A percentile compares a stretch with the other conserved stretches of the same genome.
Conservation (phyloP, 805 yeast species). For the Metschnikowia koreensis region DNA sequence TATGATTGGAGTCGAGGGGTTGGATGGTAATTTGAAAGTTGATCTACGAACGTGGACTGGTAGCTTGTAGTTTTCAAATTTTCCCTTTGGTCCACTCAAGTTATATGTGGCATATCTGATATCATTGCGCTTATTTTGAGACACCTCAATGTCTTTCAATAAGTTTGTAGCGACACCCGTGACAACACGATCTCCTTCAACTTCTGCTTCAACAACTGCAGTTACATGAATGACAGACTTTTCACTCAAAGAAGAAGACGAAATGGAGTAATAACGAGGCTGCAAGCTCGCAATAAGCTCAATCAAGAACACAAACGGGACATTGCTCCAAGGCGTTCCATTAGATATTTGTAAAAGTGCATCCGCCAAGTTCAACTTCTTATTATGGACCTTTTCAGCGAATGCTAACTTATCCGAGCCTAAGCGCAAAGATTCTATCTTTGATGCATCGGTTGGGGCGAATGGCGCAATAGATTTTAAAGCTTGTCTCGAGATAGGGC, state of each 20-base stretch:
- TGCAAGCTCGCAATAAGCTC: slow-evolving; percentile 80
- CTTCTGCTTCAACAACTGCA: slow-evolving; percentile 81
- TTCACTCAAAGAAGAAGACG: slow-evolving; percentile 80
- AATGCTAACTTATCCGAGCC: slow-evolving; percentile 69
- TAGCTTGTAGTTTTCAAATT: slow-evolving; percentile 52
- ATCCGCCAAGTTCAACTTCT: slow-evolving; percentile 73
- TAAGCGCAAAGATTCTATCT: slow-evolving; percentile 48
- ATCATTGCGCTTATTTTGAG: slow-evolving; percentile 44
- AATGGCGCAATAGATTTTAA: slow-evolving; percentile 70
- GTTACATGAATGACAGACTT: slow-evolving; percentile 78
- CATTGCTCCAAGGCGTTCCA: slow-evolving; percentile 65
- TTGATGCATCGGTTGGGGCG: slow-evolving; percentile 68
- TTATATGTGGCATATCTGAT: slow-evolving; percentile 59
- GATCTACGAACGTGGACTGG: slow-evolving; percentile 96
- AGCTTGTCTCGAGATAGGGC: slow-evolving; percentile 89
- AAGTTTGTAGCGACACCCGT: slow-evolving; percentile 92
- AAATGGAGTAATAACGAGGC: slow-evolving; percentile 95
- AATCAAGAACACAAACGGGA: slow-evolving; percentile 81
- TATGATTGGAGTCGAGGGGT: slow-evolving; percentile 78
- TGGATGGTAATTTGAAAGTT: slow-evolving; percentile 87
- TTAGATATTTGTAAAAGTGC: slow-evolving; percentile 60
- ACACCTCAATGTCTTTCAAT: slow-evolving; percentile 65
- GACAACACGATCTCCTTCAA: slow-evolving; percentile 33
- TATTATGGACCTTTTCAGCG: slow-evolving; percentile 58
- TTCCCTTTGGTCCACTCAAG: slow-evolving; percentile 78